Evolutionary conservation across 345 rosid genomes (phyloP), one percentile per base, ranked within the genome.

Genomic region (Populus alba): DNA sequence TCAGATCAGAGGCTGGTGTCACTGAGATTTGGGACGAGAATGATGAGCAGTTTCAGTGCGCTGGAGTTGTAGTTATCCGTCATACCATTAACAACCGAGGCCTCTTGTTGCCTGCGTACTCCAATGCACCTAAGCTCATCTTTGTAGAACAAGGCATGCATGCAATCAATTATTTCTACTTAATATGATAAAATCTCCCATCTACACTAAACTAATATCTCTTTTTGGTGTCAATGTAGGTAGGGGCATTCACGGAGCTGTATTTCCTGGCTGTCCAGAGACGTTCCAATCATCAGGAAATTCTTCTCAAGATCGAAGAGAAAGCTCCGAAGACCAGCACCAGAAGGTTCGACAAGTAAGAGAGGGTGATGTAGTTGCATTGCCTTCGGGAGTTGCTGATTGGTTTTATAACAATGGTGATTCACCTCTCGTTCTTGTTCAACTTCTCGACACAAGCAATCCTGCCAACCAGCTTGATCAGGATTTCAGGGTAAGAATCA

Each of bases 331-430:
- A 75, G 41, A 38, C 41, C 41, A 38, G 41, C 41, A 83, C 70
- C 86, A 84, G 75, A 84, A 81, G 82, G 15, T 84, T 67, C 29
- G 78, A 31, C 71, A 11, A 25, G 7, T 89, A 73, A 65, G 82
- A 17, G 77, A 83, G n/a, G 92, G 89, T 0, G 88, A 89, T 73
- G 22, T 87, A 18, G 4, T 87, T 0, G 90, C 88, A 7, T 6
- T 87, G 78, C 89, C 89, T 0, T 23, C 88, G 1, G 90, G 90
- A 61, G 79, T 74, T 0, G 51, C 84, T 70, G 82, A 86, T 72
- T 89, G 91, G 91, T 67, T 83, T 66, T 85, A 80, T 84, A 88
- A 87, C 83, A 39, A 82, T 3, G 92, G 85, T 49, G 76, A 75
- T 29, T 45, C 78, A 13, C 71, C 79, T 3, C 87, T 88, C 35